Conservation (phyloP, 2,329 filamentous ascomycete species). For the Malbranchea cinnamomea region DNA sequence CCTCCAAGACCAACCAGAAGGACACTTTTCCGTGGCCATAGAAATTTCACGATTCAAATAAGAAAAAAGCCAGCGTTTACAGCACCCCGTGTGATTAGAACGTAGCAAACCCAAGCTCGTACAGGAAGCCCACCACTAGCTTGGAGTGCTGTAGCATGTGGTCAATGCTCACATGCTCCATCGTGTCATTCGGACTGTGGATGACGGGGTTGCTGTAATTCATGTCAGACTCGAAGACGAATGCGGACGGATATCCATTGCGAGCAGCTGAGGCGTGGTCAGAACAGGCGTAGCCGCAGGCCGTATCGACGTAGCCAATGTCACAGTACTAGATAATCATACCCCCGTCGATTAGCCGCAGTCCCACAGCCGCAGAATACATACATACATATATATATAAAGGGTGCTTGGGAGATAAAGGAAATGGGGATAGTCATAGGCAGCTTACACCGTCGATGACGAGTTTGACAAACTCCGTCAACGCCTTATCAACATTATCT, state of each 20-base stretch:
- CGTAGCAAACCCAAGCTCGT: constrained; percentile 76
- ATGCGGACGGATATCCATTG: constrained; percentile 50
- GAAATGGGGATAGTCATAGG: background rate
- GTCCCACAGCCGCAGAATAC: background rate
- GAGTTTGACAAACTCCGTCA: constrained; percentile 84
- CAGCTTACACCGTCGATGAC: constrained; percentile 51
- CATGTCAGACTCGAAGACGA: constrained; percentile 49
- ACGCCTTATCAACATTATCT: constrained; percentile 67
- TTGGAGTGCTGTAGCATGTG: constrained; percentile 87
- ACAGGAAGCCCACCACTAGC: constrained; percentile 68
- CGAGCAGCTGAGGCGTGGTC: constrained; percentile 54
- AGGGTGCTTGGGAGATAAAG: too few relatives aligned
- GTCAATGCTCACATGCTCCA: constrained; percentile 61
- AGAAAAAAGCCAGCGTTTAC: too few relatives aligned
- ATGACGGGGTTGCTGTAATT: constrained; percentile 53
- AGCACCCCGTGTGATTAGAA: too few relatives aligned
- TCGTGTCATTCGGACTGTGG: constrained; percentile 56
- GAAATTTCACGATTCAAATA: too few relatives aligned
- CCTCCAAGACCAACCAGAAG: too few relatives aligned
- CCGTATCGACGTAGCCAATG: constrained; percentile 74
- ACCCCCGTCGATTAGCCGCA: too few relatives aligned
- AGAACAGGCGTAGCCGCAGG: constrained; percentile 76
- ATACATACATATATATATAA: too few relatives aligned
- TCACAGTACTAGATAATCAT: constrained; percentile 53
- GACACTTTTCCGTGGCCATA: too few relatives aligned